phyloP scores from a whole-genome alignment of 2,329 filamentous ascomycete species.

The Teratosphaeria gauchensis region DNA sequence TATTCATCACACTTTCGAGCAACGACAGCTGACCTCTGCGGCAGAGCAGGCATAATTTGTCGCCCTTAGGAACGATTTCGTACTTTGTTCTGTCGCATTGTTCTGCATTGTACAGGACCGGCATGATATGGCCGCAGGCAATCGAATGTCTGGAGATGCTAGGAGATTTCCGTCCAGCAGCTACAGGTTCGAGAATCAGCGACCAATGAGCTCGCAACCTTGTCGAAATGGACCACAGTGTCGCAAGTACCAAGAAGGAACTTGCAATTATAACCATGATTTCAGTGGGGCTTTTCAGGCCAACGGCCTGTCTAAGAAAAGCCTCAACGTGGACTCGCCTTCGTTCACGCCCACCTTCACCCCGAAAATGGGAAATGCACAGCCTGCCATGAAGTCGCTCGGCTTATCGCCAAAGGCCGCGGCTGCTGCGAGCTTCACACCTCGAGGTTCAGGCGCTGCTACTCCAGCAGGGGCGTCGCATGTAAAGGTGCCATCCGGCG shows the following conservation, averaged over 20 bases:
- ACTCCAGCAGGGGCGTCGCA: constrained; percentile 32
- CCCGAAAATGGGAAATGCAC: constrained; percentile 37
- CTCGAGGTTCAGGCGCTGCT: constrained; percentile 41
- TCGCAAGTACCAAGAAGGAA: constrained; percentile 26
- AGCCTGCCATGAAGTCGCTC: constrained; percentile 52
- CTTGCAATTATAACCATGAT: constrained; percentile 26
- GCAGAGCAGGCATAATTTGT: background rate
- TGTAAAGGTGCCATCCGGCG: constrained; percentile 36
- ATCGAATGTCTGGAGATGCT: constrained; percentile 20
- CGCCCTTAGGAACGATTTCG: background rate
- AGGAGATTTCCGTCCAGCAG: constrained; percentile 14
- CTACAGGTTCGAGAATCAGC: constrained; percentile 20
- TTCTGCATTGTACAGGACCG: background rate
- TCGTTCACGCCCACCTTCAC: constrained; percentile 79
- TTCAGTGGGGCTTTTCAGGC: constrained; percentile 13
- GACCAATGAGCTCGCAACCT: constrained; percentile 17
- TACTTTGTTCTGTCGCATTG: background rate
- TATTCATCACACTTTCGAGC: background rate
- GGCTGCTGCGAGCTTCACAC: constrained; percentile 79
- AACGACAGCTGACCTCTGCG: background rate
- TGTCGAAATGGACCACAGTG: constrained; percentile 27
- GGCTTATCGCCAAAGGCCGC: constrained; percentile 82
- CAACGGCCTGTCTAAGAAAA: constrained; percentile 50
- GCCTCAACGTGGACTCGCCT: constrained; percentile 88
- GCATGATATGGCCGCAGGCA: constrained; percentile 25